Conservation (phyloP, 257 asterid genomes). For the Ballota nigra region DNA sequence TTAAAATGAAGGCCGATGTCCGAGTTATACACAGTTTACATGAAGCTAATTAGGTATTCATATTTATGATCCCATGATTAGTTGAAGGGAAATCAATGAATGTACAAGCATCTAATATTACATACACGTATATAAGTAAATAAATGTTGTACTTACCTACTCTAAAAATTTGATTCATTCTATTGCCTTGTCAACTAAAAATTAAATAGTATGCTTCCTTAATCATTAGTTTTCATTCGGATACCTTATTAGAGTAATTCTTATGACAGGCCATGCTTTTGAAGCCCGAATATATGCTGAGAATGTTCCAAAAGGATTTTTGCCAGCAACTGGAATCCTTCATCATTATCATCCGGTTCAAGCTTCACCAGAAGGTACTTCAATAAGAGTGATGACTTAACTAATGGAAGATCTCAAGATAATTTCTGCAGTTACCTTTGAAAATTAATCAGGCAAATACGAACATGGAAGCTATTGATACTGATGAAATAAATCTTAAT, state of each 20-base stretch:
- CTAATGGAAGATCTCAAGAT: conserved; percentile 8
- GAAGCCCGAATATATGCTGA: conserved; percentile 99
- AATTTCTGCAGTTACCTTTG: conserved; percentile 9
- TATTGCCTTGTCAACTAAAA: not conserved
- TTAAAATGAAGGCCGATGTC: not conserved
- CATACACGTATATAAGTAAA: not conserved
- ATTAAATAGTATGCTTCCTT: not conserved
- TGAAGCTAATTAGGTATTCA: not conserved
- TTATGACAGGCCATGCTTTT: conserved; percentile 87
- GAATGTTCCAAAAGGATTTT: conserved; percentile 95
- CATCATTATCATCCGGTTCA: conserved; percentile 89
- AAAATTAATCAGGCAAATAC: conserved; percentile 10
- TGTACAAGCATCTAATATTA: not conserved
- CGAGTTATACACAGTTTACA: not conserved
- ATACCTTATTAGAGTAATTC: conserved; percentile 3
- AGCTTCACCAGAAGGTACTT: conserved; percentile 70
- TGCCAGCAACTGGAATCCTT: conserved; percentile 95
- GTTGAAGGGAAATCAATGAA: not conserved
- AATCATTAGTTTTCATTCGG: not conserved
- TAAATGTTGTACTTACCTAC: not conserved
- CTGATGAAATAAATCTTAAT: conserved; percentile 19
- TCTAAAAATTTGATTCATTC: conserved; percentile 4
- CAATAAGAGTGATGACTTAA: conserved; percentile 9
- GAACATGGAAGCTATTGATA: conserved; percentile 17
- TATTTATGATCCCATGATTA: not conserved